These are phyloP conservation scores for Metschnikowia borealis DNA, from an alignment of 805 yeast species.

Conservation along the genomic window DNA sequence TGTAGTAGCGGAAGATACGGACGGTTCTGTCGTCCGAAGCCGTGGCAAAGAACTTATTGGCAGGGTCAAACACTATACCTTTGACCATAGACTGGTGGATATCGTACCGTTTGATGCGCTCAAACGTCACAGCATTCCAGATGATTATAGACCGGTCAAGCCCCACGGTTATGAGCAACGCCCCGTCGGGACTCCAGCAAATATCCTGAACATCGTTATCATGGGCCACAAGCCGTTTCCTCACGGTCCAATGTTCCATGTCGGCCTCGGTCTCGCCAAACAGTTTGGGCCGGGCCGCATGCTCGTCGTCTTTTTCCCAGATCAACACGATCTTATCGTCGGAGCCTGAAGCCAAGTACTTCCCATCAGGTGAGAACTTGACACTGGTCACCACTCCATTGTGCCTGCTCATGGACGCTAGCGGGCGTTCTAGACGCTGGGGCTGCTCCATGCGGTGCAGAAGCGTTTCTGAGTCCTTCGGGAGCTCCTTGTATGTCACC, in stretches of 20 bases:
- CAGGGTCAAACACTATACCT: slow-evolving; percentile 97
- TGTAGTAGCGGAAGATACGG: slow-evolving; percentile 80
- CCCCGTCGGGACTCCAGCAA: slow-evolving; percentile 96
- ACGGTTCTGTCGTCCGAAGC: slow-evolving; percentile 94
- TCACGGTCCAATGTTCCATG: slow-evolving; percentile 89
- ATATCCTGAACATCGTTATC: slow-evolving; percentile 97
- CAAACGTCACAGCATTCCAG: slow-evolving; percentile 92
- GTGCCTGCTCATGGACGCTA: slow-evolving; percentile 90
- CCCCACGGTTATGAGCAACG: slow-evolving; percentile 88
- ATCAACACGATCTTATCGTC: slow-evolving; percentile 89
- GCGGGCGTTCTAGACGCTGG: slow-evolving; percentile 39
- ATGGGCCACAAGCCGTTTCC: slow-evolving; percentile 90
- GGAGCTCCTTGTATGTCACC: slow-evolving; percentile 32
- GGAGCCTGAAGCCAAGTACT: slow-evolving; percentile 89
- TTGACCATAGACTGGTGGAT: slow-evolving; percentile 94
- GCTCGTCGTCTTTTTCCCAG: slow-evolving; percentile 85
- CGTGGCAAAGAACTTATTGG: slow-evolving; percentile 95
- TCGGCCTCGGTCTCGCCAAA: slow-evolving; percentile 73
- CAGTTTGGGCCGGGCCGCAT: slow-evolving; percentile 49
- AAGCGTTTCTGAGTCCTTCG: neutral
- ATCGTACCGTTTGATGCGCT: slow-evolving; percentile 82
- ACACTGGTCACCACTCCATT: slow-evolving; percentile 96
- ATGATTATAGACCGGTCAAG: slow-evolving; percentile 87
- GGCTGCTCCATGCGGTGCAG: slow-evolving; percentile 13
- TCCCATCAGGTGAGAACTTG: slow-evolving; percentile 86